phyloP scores from a whole-genome alignment of 164 flowering plant genomes.

The Kingdonia uniflora region DNA sequence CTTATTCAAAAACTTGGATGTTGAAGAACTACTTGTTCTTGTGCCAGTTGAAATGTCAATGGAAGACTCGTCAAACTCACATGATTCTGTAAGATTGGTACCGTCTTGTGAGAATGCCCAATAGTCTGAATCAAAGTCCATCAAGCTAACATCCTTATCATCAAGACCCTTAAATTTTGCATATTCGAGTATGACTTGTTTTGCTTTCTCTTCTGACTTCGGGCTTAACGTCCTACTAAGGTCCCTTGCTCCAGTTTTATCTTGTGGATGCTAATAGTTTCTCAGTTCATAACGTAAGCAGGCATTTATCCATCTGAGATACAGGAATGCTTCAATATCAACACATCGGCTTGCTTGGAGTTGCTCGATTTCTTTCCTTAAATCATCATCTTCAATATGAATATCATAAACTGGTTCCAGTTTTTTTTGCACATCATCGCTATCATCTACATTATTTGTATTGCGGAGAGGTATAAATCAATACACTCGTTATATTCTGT shows the following conservation, averaged over 20 bases:
- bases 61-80: slow-evolving; percentile 46
- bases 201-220: slow-evolving; percentile 73
- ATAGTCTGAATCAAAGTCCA: slow-evolving; percentile 46
- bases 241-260: slow-evolving; percentile 73
- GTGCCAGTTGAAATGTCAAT: slow-evolving; percentile 17
- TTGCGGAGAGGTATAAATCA: too few species aligned
- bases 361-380: slow-evolving; percentile 51
- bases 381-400: too few species aligned
- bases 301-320: slow-evolving; percentile 91
- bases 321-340: slow-evolving; percentile 79
- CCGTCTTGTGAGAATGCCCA: slow-evolving; percentile 51
- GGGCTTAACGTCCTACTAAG: slow-evolving; percentile 73
- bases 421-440: too few species aligned
- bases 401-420: too few species aligned
- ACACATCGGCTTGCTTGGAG: slow-evolving; percentile 53
- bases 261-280: slow-evolving; percentile 47
- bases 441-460: too few species aligned
- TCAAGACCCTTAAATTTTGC: slow-evolving; percentile 42
- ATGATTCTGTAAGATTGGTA: slow-evolving; percentile 47
- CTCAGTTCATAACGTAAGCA: slow-evolving; percentile 79
- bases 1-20: slow-evolving; percentile 41
- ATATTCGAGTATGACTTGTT: slow-evolving; percentile 76
- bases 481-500: too few species aligned
- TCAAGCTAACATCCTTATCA: slow-evolving; percentile 13
- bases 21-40: slow-evolving; percentile 20